phyloP scores from a whole-genome alignment of 441 rosid species.

The Biscutella laevigata region DNA sequence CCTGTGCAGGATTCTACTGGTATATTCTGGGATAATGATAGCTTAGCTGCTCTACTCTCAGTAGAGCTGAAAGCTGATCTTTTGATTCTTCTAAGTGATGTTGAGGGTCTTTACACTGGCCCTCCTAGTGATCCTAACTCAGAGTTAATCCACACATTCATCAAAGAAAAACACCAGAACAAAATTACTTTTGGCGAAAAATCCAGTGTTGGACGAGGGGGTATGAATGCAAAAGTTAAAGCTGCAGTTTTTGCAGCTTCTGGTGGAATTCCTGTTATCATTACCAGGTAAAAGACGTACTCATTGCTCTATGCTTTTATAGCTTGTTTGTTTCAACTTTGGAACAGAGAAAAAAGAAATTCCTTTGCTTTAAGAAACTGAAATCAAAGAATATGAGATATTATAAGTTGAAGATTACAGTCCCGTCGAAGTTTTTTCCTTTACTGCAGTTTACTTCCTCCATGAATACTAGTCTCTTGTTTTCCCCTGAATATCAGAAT shows the following conservation, averaged over 20 bases:
- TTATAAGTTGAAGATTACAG: too few species aligned
- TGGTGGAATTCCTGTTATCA: conserved; percentile 90
- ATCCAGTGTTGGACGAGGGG: conserved; percentile 98
- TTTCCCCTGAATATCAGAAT: background rate
- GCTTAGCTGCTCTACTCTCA: conserved; percentile 91
- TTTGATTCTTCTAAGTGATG: conserved; percentile 90
- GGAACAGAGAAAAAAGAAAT: too few species aligned
- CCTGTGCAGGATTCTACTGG: conserved; percentile 87
- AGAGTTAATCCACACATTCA: conserved; percentile 78
- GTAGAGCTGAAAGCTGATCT: conserved; percentile 94
- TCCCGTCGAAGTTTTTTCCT: too few species aligned
- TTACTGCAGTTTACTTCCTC: too few species aligned
- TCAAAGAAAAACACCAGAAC: conserved; percentile 67
- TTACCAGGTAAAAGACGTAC: too few species aligned
- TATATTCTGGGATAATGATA: conserved; percentile 99
- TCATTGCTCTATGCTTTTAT: too few species aligned
- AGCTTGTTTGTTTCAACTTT: too few species aligned
- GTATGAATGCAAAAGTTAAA: conserved; percentile 98
- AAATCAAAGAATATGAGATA: too few species aligned
- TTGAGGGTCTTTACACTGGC: conserved; percentile 93
- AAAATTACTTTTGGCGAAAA: conserved; percentile 96
- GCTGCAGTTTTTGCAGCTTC: conserved; percentile 91
- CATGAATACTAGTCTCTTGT: background rate
- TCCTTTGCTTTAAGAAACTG: too few species aligned
- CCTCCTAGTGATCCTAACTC: conserved; percentile 94